phyloP scores from a whole-genome alignment of 257 asterid genomes.

The Fraxinus excelsior region DNA sequence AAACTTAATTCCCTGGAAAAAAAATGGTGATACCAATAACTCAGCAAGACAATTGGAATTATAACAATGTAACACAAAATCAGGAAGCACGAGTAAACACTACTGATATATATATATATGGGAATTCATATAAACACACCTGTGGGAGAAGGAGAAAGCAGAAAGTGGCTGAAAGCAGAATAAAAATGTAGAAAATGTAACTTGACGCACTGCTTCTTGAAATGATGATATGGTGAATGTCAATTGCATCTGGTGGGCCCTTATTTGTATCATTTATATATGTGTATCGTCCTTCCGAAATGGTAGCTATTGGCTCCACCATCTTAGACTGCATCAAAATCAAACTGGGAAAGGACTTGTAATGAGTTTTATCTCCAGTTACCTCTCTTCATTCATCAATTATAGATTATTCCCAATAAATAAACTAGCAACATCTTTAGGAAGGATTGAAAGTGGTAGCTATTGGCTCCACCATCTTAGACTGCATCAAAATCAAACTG shows the following conservation, averaged over 20 bases:
- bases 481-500: no score
- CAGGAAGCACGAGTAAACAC: neutral
- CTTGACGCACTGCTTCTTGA: slow-evolving; percentile 33
- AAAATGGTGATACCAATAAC: neutral
- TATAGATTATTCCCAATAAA: neutral
- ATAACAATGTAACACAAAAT: neutral
- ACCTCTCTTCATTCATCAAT: neutral
- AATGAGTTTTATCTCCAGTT: neutral
- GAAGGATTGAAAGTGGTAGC: neutral
- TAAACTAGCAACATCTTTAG: neutral
- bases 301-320: slow-evolving; percentile 27
- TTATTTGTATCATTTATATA: slow-evolving; percentile 55
- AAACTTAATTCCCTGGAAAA: neutral
- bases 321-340: slow-evolving; percentile 31
- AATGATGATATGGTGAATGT: slow-evolving; percentile 63
- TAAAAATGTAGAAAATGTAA: slow-evolving; percentile 35
- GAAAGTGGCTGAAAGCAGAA: slow-evolving; percentile 39
- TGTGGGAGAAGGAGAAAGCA: slow-evolving; percentile 38
- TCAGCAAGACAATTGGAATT: neutral
- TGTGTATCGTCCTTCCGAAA: slow-evolving; percentile 47
- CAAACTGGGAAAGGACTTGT: neutral
- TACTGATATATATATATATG: neutral
- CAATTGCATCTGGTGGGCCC: slow-evolving; percentile 60
- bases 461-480: no score
- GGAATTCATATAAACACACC: slow-evolving; percentile 37